Base-by-base conservation (phyloP, 805 yeast genomes). In the Spathaspora hagerdaliae region DNA sequence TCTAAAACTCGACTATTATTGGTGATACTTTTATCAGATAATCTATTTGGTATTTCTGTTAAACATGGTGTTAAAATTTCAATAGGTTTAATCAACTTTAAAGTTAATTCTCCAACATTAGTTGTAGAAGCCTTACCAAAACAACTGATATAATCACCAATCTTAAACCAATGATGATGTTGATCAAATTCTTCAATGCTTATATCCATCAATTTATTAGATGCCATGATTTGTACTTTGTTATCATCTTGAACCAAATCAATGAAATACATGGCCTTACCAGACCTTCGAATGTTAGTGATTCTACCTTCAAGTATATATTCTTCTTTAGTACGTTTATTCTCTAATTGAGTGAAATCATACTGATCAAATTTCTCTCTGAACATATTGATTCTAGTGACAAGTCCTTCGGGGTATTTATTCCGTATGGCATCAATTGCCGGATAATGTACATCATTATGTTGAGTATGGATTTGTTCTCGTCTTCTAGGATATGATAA, bases 41-140 rank as follows among this genome's bases (percentile, higher is more conserved):
- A 66, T 35, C 73, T 73, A 7, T 85, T 83, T 0, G 97, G 97
- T 45, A 67, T 34, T 5, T 53, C 45, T 7, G 57, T 58, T 45
- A 89, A 70, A 14, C 91, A 75, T 0, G 96, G 92, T 0, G 91
- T 63, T 6, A 85, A 73, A 10, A 89, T 61, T 26, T 41, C 49
- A 1, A 87, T 60, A 1, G 81, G 74, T n/a, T 58, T 48, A 0
- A 65, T 63, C 10, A 83, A 73, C 50, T 85, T 80, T 42, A 92
- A 57, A 1, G 96, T 84, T 7, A 90, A 65, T 52, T 91, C 96
- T 0, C 92, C 94, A 3, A 81, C 79, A 44, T 83, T 81, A 0
- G 97, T 87, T 2, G 77, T 60, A 26, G 92, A 87, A 0, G 97
- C 90, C 24, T 54, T 59, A 0, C 99, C 99, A 3, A 64, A 55